Evolutionary conservation across 257 asterid species (phyloP), one percentile per base, ranked within the genome.

Genomic region (Solanum raphanifolium): DNA sequence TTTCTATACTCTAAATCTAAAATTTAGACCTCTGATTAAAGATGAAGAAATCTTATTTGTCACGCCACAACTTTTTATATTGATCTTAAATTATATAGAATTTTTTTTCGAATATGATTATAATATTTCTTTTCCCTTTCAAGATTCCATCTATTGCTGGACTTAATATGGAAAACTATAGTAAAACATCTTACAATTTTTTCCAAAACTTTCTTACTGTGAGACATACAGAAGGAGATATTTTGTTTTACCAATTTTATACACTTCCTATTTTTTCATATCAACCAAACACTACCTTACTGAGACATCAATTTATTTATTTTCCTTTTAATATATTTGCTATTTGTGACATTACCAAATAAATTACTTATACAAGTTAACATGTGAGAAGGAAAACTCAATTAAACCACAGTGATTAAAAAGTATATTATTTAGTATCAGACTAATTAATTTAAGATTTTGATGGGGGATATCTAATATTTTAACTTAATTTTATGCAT

Each of bases 51-150:
- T 52, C 1, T 52, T 52, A 52, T 48, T 1, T 5, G 1, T 52
- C 1, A 0, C 60, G 0, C 60, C 1, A 52, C 0, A 16, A 52
- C 8, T 48, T 0, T 46, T 5, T 48, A 0, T 0, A 0, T 0
- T 52, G 9, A 52, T 52, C 23, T 52, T 15, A 52, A 52, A 52
- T 52, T 52, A 52, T 48, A 48, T 52, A 0, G 60, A 52, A 0
- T 48, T 46, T 43, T 5, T 15, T 48, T 2, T 0, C 1, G 1
- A 16, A 52, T 5, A 52, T 52, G 58, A 76, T 3, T 5, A 39
- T 3, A 39, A 11, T 12, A n/a, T 25, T 7, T 38, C 4, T 13
- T 15, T 4, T 79, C 1, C 38, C 8, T 41, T 79, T 27, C 65
- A 79, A 78, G n/a, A 13, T 79, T 79, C 84, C 4, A 78, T 43